Evolutionary conservation across 352 stramenopile genomes (phyloP).

Genomic region (Globisporangium apiculatum): DNA sequence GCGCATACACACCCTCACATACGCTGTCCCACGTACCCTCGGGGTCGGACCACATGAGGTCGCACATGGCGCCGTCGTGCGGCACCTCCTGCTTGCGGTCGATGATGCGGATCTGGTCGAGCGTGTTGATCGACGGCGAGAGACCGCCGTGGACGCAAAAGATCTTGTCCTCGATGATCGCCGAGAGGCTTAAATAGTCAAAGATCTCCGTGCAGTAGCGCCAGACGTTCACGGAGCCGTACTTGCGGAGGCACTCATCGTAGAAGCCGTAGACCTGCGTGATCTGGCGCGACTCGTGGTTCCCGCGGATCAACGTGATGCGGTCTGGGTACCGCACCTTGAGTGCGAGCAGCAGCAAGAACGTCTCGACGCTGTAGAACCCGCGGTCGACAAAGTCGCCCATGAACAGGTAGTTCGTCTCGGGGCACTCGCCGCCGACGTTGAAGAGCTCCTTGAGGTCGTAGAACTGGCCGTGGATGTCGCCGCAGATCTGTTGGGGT

Average conservation of each 20-base stretch:
- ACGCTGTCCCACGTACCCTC: slow-evolving; percentile 60
- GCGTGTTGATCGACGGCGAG: slow-evolving; percentile 88
- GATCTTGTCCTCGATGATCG: slow-evolving; percentile 99
- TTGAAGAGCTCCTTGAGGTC: slow-evolving; percentile 98
- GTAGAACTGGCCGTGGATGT: slow-evolving; percentile 99
- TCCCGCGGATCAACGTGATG: slow-evolving; percentile 95
- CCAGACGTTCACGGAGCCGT: slow-evolving; percentile 97
- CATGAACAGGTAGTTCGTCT: slow-evolving; percentile 99
- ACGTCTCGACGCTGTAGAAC: slow-evolving; percentile 99
- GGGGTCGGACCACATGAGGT: slow-evolving; percentile 94
- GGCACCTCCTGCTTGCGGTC: slow-evolving; percentile 99
- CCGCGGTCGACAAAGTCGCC: slow-evolving; percentile 99
- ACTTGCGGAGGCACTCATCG: slow-evolving; percentile 66
- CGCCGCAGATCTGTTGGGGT: slow-evolving; percentile 93
- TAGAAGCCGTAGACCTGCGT: slow-evolving; percentile 49
- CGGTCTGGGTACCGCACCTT: slow-evolving; percentile 98
- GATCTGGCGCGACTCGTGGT: slow-evolving; percentile 43
- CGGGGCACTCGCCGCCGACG: slow-evolving; percentile 95
- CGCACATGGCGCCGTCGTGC: slow-evolving; percentile 98
- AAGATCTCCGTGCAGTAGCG: slow-evolving; percentile 99
- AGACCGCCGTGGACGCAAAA: slow-evolving; percentile 99
- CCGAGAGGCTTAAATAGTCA: slow-evolving; percentile 97
- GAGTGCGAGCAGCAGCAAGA: slow-evolving; percentile 95
- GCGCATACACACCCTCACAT: not conserved
- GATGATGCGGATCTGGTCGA: slow-evolving; percentile 87